Percentiles rank a stretch among this genome's conserved stretches.
phyloP scores from a whole-genome alignment of 2,329 filamentous ascomycete genomes.

The Aspergillus quadricinctus region DNA sequence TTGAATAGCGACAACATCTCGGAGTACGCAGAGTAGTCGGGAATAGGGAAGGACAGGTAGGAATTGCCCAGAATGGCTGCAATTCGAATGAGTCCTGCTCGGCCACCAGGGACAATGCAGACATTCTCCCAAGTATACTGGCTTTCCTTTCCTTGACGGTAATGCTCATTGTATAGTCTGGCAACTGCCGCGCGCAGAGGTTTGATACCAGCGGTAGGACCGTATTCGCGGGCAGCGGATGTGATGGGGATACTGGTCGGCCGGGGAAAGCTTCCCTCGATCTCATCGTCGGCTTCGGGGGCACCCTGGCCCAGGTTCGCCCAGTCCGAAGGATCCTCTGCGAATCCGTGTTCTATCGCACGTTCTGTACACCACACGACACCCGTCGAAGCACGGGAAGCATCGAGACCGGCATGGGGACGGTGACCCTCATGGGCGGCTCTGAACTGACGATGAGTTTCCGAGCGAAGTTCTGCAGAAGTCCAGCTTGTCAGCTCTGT shows the following conservation, averaged over 20 bases:
- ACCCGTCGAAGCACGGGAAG: constrained; percentile 81
- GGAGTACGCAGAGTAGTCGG: constrained; percentile 95
- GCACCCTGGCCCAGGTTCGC: constrained; percentile 93
- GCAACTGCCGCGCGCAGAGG: constrained; percentile 84
- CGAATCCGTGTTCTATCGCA: constrained; percentile 82
- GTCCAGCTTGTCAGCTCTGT: constrained; percentile 1
- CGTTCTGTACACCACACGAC: constrained; percentile 74
- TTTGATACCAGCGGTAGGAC: constrained; percentile 91
- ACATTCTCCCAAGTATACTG: constrained; percentile 98
- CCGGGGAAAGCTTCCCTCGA: constrained; percentile 80
- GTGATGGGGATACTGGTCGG: constrained; percentile 74
- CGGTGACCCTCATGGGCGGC: constrained; percentile 86
- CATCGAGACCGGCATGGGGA: constrained; percentile 85
- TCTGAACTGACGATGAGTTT: constrained; percentile 84
- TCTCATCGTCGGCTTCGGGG: constrained; percentile 90
- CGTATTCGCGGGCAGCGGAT: constrained; percentile 79
- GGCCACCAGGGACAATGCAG: constrained; percentile 88
- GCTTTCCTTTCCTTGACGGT: constrained; percentile 79
- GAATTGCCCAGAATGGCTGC: constrained; percentile 90
- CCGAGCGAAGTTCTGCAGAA: constrained; percentile 67
- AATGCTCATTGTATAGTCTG: constrained; percentile 86
- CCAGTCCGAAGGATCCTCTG: constrained; percentile 77
- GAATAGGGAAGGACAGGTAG: constrained; percentile 90
- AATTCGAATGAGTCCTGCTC: constrained; percentile 89
- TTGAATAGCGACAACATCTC: constrained; percentile 95